A percentile compares a stretch with the other conserved stretches of the same genome.
phyloP scores from a whole-genome alignment of 768 basidiomycete genomes.

The Termitomyces heimii region DNA sequence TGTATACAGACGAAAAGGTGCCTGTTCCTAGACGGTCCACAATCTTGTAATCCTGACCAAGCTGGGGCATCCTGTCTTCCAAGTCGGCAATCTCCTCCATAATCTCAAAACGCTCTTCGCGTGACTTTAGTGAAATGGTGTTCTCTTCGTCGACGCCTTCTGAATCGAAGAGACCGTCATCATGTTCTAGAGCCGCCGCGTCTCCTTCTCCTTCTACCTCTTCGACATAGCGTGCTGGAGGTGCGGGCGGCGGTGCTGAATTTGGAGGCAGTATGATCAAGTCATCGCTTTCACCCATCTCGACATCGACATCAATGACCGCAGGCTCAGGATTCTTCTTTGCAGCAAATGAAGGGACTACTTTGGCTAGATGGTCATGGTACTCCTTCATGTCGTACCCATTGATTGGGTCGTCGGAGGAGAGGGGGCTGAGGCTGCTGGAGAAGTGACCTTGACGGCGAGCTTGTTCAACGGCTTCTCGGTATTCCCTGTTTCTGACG shows the following conservation, averaged over 20 bases:
- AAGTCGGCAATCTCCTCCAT: conserved; percentile 73
- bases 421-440: conserved; percentile 19
- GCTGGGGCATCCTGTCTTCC: conserved; percentile 55
- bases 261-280: conserved; percentile 8
- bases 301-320: conserved; percentile 43
- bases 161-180: conserved; percentile 27
- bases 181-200: conserved; percentile 14
- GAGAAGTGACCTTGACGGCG: conserved; percentile 13
- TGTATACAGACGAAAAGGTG: conserved; percentile 99
- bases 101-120: conserved; percentile 71
- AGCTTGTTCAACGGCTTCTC: conserved; percentile 24
- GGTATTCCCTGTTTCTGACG: conserved; percentile 40
- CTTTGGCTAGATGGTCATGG: conserved; percentile 41
- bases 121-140: conserved; percentile 49
- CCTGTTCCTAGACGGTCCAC: conserved; percentile 93
- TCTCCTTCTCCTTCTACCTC: not conserved
- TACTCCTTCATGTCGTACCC: conserved; percentile 38
- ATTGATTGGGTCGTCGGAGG: conserved; percentile 47
- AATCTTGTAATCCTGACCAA: conserved; percentile 65
- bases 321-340: conserved; percentile 8
- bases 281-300: conserved; percentile 42
- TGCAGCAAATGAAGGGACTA: conserved; percentile 27
- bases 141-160: conserved; percentile 55
- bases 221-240: not conserved
- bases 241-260: not conserved